Conservation (phyloP, 768 basidiomycete species). For the Calocera cornea region DNA sequence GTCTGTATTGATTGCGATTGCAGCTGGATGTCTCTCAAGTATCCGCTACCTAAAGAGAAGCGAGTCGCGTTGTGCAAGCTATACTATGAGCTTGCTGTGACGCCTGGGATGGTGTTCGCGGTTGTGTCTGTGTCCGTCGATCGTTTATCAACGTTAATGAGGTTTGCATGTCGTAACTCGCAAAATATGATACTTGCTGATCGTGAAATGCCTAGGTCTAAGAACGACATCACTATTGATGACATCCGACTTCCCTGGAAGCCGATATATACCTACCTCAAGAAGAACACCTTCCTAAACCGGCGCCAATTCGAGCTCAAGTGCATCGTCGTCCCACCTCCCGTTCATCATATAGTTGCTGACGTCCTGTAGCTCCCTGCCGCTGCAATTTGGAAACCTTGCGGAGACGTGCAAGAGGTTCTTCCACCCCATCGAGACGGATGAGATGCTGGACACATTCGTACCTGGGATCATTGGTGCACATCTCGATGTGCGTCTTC, state of each 20-base stretch:
- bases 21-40: conserved; percentile 68
- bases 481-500: conserved; percentile 47
- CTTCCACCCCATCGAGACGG: conserved; percentile 76
- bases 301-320: conserved; percentile 67
- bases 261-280: conserved; percentile 58
- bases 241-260: conserved; percentile 75
- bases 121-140: conserved; percentile 55
- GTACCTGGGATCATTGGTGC: conserved; percentile 66
- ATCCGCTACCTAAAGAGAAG: conserved; percentile 70
- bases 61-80: conserved; percentile 60
- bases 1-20: conserved; percentile 14
- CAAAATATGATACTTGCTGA: background rate
- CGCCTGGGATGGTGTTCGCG: conserved; percentile 62
- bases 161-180: conserved; percentile 16
- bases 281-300: conserved; percentile 60
- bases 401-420: conserved; percentile 59
- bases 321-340: conserved; percentile 28
- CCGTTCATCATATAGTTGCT: background rate
- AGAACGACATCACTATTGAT: conserved; percentile 59
- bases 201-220: conserved; percentile 31
- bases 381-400: conserved; percentile 47
- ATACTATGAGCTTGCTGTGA: conserved; percentile 61
- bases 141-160: conserved; percentile 31
- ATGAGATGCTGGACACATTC: conserved; percentile 80
- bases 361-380: background rate